Evolutionary conservation across 768 basidiomycete genomes (phyloP).

Genomic region (Tulasnella sp.): DNA sequence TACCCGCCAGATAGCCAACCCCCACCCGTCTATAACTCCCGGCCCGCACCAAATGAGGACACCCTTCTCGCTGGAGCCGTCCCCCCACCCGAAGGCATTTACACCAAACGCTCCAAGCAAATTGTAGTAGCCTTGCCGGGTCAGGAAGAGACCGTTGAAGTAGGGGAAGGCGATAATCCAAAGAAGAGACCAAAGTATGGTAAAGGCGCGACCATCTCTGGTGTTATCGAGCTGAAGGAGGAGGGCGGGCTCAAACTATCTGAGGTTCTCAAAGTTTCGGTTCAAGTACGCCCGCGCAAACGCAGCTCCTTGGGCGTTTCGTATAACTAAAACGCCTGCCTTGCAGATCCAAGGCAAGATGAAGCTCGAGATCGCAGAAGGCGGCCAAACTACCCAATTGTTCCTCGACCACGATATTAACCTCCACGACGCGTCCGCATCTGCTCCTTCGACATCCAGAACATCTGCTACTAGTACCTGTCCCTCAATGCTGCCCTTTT

Average conservation of each 20-base stretch:
- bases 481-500: constrained; percentile 8
- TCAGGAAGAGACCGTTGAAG: neutral
- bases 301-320: neutral
- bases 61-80: constrained; percentile 17
- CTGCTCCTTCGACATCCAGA: neutral
- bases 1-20: neutral
- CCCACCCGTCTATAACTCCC: constrained; percentile 11
- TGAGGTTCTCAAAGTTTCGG: constrained; percentile 4
- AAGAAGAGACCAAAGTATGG: constrained; percentile 12
- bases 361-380: constrained; percentile 20
- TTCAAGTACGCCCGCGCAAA: neutral
- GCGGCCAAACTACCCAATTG: neutral
- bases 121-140: neutral
- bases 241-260: constrained; percentile 1
- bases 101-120: constrained; percentile 7
- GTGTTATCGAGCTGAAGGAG: constrained; percentile 12
- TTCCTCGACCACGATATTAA: constrained; percentile 7
- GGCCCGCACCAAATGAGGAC: constrained; percentile 7
- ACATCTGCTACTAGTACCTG: neutral
- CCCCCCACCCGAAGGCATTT: constrained; percentile 10
- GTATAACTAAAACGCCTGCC: neutral
- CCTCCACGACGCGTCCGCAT: constrained; percentile 3
- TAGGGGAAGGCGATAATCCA: neutral
- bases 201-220: neutral
- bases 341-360: constrained; percentile 19